Conservation (phyloP, 192 early-diverging fungal genomes). For the Lunasporangiospora selenospora region DNA sequence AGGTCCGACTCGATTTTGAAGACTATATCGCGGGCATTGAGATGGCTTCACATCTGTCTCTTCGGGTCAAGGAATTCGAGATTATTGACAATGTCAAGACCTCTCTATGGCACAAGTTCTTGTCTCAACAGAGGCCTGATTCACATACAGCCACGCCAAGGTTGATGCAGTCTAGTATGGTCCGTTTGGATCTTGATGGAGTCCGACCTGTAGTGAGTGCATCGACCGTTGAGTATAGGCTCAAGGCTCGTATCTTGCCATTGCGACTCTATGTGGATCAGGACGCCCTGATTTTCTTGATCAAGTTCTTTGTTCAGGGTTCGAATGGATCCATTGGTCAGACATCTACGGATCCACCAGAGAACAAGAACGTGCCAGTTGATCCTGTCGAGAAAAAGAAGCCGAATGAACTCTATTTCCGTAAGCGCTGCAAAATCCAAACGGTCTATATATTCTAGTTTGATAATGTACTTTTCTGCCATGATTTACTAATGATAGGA, state of each 20-base stretch:
- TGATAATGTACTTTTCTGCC: neutral
- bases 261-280: conserved; percentile 92
- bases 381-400: conserved; percentile 20
- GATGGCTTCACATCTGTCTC: conserved; percentile 54
- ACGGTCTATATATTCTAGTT: neutral
- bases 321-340: conserved; percentile 1
- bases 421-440: conserved; percentile 46
- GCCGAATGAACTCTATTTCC: conserved; percentile 54
- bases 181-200: conserved; percentile 58
- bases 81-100: conserved; percentile 80
- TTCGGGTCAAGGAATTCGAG: conserved; percentile 70
- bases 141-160: conserved; percentile 57
- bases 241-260: conserved; percentile 75
- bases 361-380: conserved; percentile 1
- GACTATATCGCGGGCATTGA: conserved; percentile 52
- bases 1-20: conserved; percentile 62
- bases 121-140: conserved; percentile 68
- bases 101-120: conserved; percentile 80
- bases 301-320: conserved; percentile 76
- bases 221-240: conserved; percentile 61
- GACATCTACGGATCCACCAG: neutral
- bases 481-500: neutral
- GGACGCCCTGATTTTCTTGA: conserved; percentile 86
- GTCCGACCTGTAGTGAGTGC: conserved; percentile 65
- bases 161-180: conserved; percentile 70